Percentiles rank a stretch among this genome's conserved stretches.
phyloP scores from a whole-genome alignment of 192 early-diverging fungal species.

The Chytriomyces confervae region DNA sequence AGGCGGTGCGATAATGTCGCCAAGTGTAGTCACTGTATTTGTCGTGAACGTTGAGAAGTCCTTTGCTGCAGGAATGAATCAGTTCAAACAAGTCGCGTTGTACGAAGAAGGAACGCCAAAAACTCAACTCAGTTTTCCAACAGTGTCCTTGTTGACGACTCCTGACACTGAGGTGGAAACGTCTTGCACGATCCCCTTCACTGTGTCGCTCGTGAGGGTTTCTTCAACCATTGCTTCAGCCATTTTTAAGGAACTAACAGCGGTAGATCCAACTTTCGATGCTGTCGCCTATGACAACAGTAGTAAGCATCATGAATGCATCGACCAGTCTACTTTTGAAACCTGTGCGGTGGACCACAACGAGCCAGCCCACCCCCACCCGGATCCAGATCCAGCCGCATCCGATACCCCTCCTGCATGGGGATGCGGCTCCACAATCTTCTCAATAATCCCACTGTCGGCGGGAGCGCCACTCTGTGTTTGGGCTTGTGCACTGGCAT shows the following conservation, averaged over 20 bases:
- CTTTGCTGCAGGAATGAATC: conserved; percentile 20
- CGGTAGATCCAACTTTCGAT: conserved; percentile 35
- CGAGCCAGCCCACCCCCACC: conserved; percentile 31
- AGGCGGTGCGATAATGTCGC: conserved; percentile 54
- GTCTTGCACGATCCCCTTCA: conserved; percentile 45
- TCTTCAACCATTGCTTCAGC: conserved; percentile 52
- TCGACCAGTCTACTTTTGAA: background rate
- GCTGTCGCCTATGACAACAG: conserved; percentile 20
- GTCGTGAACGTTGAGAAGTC: conserved; percentile 46
- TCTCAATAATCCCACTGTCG: background rate
- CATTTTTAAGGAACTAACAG: conserved; percentile 46
- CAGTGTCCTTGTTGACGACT: conserved; percentile 47
- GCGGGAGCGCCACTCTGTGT: background rate
- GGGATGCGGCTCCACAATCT: background rate
- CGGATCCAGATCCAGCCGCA: background rate
- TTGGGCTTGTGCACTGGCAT: background rate
- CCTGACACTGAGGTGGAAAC: conserved; percentile 33
- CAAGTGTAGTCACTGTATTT: conserved; percentile 37
- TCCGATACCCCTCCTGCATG: background rate
- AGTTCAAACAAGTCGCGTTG: background rate
- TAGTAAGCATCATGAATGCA: background rate
- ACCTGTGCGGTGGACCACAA: conserved; percentile 32
- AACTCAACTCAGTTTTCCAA: conserved; percentile 46
- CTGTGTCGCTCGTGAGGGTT: conserved; percentile 47
- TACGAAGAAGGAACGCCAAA: background rate